Conservation (phyloP, 177 flowering plant genomes). For the Vitis hybrid region DNA sequence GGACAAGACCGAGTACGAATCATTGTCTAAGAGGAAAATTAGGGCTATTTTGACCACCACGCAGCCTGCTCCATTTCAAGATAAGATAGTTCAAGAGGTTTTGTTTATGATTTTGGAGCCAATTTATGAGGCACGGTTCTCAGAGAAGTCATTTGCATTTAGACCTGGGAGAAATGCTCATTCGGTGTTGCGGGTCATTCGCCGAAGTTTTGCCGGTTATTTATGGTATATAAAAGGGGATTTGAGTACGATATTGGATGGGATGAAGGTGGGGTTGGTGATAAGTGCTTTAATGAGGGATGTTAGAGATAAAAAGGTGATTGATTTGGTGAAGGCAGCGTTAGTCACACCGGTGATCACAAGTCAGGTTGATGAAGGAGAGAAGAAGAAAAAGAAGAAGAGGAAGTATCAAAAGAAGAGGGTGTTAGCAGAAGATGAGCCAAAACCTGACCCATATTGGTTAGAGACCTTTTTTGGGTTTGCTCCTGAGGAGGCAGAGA, state of each 20-base stretch:
- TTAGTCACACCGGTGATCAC: constrained; percentile 82
- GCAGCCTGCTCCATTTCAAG: constrained; percentile 82
- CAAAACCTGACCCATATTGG: constrained; percentile 99
- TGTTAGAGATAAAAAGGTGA: constrained; percentile 84
- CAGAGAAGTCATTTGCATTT: constrained; percentile 82
- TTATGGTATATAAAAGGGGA: constrained; percentile 93
- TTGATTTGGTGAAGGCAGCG: constrained; percentile 82
- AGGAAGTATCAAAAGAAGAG: constrained; percentile 94
- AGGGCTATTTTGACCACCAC: constrained; percentile 76
- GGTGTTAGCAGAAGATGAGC: constrained; percentile 92
- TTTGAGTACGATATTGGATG: constrained; percentile 84
- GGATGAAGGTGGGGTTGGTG: constrained; percentile 84
- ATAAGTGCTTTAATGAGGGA: constrained; percentile 82
- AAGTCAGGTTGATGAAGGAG: constrained; percentile 43
- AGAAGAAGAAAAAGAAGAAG: constrained; percentile 62
- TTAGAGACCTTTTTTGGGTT: constrained; percentile 82
- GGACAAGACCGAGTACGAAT: constrained; percentile 73
- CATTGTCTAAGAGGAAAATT: constrained; percentile 86
- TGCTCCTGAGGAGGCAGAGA: constrained; percentile 96
- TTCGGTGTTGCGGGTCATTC: constrained; percentile 72
- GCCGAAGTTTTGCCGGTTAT: constrained; percentile 88
- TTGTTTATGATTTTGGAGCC: constrained; percentile 92
- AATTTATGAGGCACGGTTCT: constrained; percentile 79
- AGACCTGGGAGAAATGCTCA: constrained; percentile 92
- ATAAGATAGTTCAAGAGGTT: constrained; percentile 90